Evolutionary conservation across 495 filamentous ascomycete species (phyloP).

Genomic region (Zalerion maritima): DNA sequence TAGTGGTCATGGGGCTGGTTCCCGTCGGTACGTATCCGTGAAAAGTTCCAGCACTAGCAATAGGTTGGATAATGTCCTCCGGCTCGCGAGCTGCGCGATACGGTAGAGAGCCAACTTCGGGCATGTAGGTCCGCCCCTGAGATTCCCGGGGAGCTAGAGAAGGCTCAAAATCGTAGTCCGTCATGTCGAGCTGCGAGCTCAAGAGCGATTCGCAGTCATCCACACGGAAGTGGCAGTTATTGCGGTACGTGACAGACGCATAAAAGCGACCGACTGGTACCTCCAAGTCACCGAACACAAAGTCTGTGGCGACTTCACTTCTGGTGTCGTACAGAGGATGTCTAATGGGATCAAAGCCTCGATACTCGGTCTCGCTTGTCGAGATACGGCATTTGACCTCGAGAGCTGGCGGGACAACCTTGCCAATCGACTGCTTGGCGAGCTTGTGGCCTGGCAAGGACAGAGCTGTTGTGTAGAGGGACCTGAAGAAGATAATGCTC

Average conservation of each 20-base stretch:
- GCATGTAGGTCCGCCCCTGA: slow-evolving; percentile 20
- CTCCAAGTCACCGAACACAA: slow-evolving; percentile 64
- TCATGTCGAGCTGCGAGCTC: slow-evolving; percentile 85
- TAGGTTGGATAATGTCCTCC: slow-evolving; percentile 45
- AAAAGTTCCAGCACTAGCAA: too few species aligned
- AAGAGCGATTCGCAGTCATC: slow-evolving; percentile 82
- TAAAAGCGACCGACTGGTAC: slow-evolving; percentile 76
- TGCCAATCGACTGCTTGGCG: slow-evolving; percentile 51
- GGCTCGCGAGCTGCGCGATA: slow-evolving; percentile 29
- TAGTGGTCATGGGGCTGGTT: slow-evolving; percentile 75
- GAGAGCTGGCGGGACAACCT: slow-evolving; percentile 46
- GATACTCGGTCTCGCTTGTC: slow-evolving; percentile 36
- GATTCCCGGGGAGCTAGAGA: slow-evolving; percentile 36
- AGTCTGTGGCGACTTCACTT: slow-evolving; percentile 55
- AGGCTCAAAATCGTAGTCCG: slow-evolving; percentile 75
- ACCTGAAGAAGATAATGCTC: slow-evolving; percentile 83
- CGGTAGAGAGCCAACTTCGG: slow-evolving; percentile 65
- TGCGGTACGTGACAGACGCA: slow-evolving; percentile 68
- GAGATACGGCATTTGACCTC: slow-evolving; percentile 68
- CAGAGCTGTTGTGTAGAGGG: slow-evolving; percentile 71
- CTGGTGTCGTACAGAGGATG: slow-evolving; percentile 55
- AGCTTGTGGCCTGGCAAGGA: slow-evolving; percentile 84
- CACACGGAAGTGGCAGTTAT: slow-evolving; percentile 76
- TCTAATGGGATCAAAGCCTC: slow-evolving; percentile 48
- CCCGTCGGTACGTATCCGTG: slow-evolving; percentile 65